Evolutionary conservation across 768 basidiomycete species (phyloP).

Genomic region (Phaeolepiota aurea): DNA sequence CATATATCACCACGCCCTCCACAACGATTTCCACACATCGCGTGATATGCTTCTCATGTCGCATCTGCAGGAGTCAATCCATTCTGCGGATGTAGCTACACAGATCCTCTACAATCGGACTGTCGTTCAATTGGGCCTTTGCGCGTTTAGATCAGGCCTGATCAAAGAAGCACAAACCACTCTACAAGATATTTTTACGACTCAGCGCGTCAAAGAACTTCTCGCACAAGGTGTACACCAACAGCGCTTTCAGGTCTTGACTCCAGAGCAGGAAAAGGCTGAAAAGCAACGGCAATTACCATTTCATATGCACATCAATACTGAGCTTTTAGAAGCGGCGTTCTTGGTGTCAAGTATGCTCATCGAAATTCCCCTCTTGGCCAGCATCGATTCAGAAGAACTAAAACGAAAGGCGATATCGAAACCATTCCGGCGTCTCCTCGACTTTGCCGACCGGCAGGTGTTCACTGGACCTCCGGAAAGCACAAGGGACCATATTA

Average conservation of each 20-base stretch:
- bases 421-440: constrained; percentile 90
- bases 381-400: constrained; percentile 92
- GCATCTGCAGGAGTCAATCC: constrained; percentile 93
- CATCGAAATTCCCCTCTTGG: constrained; percentile 91
- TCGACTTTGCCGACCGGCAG: constrained; percentile 96
- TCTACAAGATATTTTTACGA: constrained; percentile 91
- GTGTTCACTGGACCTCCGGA: constrained; percentile 98
- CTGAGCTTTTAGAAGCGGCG: constrained; percentile 93
- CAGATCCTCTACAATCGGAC: constrained; percentile 98
- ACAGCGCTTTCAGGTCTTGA: constrained; percentile 78
- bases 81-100: constrained; percentile 92
- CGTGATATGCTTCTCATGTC: constrained; percentile 99
- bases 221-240: constrained; percentile 95
- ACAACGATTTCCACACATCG: constrained; percentile 94
- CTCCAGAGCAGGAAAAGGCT: constrained; percentile 94
- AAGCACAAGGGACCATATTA: constrained; percentile 96
- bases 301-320: constrained; percentile 99
- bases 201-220: constrained; percentile 94
- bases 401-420: constrained; percentile 87
- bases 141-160: constrained; percentile 91
- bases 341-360: constrained; percentile 99
- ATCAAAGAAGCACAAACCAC: constrained; percentile 92
- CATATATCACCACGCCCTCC: constrained; percentile 94
- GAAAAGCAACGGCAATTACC: constrained; percentile 94
- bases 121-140: constrained; percentile 93